Evolutionary conservation across 352 stramenopile species (phyloP).

Genomic region (Globisporangium radiosum): DNA sequence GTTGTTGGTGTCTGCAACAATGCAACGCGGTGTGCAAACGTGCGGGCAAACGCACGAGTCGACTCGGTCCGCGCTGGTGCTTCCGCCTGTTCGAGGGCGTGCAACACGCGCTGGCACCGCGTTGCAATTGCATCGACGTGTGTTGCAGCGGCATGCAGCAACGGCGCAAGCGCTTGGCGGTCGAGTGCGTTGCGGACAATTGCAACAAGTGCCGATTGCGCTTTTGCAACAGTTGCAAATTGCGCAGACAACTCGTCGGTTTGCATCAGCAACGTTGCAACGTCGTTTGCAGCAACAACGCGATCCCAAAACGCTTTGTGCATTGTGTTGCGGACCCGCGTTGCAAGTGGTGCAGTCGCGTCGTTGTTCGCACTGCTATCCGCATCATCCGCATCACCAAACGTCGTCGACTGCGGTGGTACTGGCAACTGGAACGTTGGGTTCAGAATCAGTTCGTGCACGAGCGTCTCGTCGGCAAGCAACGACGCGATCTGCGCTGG

Average conservation of each 20-base stretch:
- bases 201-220: conserved; percentile 24
- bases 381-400: conserved; percentile 3
- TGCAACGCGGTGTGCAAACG: conserved; percentile 21
- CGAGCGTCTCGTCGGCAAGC: conserved; percentile 47
- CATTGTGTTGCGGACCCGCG: conserved; percentile 45
- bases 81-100: conserved; percentile 39
- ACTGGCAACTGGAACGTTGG: conserved; percentile 40
- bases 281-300: conserved; percentile 37
- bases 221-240: conserved; percentile 23
- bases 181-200: conserved; percentile 34
- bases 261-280: conserved; percentile 31
- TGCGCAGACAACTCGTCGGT: conserved; percentile 43
- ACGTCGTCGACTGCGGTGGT: no score
- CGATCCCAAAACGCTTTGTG: conserved; percentile 67
- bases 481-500: conserved; percentile 35
- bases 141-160: conserved; percentile 34
- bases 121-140: conserved; percentile 20
- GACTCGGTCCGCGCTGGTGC: conserved; percentile 39
- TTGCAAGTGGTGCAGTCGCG: conserved; percentile 27
- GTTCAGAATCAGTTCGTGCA: conserved; percentile 75
- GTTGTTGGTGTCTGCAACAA: no score
- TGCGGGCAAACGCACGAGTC: conserved; percentile 30
- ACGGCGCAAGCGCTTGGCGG: conserved; percentile 17
- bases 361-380: conserved; percentile 6
- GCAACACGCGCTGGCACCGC: conserved; percentile 36